A percentile compares a stretch with the other conserved stretches of the same genome.
Conservation (phyloP, 1,284 basidiomycete genomes). For the Flammula alnicola region DNA sequence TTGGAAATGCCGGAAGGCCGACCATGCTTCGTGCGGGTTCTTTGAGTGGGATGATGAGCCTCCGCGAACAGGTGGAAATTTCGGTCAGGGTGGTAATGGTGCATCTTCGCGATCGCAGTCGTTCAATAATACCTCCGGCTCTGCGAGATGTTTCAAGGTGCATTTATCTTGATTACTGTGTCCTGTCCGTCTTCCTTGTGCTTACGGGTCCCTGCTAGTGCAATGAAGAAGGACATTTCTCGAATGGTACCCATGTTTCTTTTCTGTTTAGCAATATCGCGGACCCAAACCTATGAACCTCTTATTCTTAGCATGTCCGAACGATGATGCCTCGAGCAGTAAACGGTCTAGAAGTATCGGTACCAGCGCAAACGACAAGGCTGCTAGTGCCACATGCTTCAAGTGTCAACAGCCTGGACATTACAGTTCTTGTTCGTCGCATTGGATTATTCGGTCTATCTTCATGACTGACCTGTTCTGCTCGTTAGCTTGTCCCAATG, state of each 20-base stretch:
- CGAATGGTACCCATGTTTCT: constrained; percentile 14
- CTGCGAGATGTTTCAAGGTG: constrained; percentile 8
- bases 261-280: not conserved
- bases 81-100: constrained; percentile 10
- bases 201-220: constrained; percentile 1
- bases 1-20: constrained; percentile 73
- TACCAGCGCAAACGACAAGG: constrained; percentile 26
- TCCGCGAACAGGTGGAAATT: constrained; percentile 22
- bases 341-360: constrained; percentile 47
- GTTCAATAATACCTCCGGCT: constrained; percentile 5
- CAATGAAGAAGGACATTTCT: constrained; percentile 11
- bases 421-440: constrained; percentile 37
- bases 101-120: constrained; percentile 15
- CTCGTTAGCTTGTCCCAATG: constrained; percentile 25
- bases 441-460: not conserved
- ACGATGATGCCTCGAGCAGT: constrained; percentile 23
- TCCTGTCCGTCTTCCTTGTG: not conserved
- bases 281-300: constrained; percentile 61
- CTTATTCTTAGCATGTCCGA: constrained; percentile 47
- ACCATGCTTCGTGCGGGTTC: constrained; percentile 63
- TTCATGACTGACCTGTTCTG: not conserved
- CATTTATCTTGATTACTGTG: not conserved
- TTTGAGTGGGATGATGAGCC: constrained; percentile 86
- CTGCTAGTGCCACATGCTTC: constrained; percentile 36
- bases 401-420: constrained; percentile 50